Evolutionary conservation across 441 rosid genomes (phyloP), one percentile per base, ranked within the genome.

Genomic region (Oxalis stricta): DNA sequence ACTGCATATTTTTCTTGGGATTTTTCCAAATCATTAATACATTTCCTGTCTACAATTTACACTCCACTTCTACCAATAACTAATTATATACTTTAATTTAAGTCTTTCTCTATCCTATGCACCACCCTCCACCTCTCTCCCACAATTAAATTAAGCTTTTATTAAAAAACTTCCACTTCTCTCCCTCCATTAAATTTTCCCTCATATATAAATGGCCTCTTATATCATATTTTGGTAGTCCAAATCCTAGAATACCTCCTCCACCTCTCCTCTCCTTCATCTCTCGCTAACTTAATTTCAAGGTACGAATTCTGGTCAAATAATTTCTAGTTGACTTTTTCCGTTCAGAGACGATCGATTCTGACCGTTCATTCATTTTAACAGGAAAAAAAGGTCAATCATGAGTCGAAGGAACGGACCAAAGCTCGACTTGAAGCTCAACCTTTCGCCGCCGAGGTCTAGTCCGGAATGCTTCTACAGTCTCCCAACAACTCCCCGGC

Each of bases 371-470:
- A n/a, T n/a, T n/a, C n/a, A n/a, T n/a, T n/a, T n/a, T n/a, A n/a
- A n/a, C n/a, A n/a, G n/a, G n/a, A n/a, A n/a, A n/a, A n/a, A n/a
- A n/a, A n/a, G n/a, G n/a, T n/a, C 8, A 21, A 67, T 64, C 26
- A 88, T 84, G 97, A 88, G 91, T 52, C 69, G 81, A 32, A 67
- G 68, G 18, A 76, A 55, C 53, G 46, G 61, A 10, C 82, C 86
- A 11, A 85, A 71, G 67, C 75, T 91, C 5, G 96, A 91, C 53
- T 55, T 86, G 66, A 86, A 83, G 70, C 80, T 86, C 73, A 83
- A 86, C 70, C 77, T 83, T 4, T 86, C 96, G 1, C 88, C 94
- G 0, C 88, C 88, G 1, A 75, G 96, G 58, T 55, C 46, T 33
- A 57, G 68, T 9, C 70, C 30, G 2, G 26, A 48, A 42, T n/a